Base-by-base conservation (phyloP, 768 basidiomycete genomes). In the Trametes cubensis region DNA sequence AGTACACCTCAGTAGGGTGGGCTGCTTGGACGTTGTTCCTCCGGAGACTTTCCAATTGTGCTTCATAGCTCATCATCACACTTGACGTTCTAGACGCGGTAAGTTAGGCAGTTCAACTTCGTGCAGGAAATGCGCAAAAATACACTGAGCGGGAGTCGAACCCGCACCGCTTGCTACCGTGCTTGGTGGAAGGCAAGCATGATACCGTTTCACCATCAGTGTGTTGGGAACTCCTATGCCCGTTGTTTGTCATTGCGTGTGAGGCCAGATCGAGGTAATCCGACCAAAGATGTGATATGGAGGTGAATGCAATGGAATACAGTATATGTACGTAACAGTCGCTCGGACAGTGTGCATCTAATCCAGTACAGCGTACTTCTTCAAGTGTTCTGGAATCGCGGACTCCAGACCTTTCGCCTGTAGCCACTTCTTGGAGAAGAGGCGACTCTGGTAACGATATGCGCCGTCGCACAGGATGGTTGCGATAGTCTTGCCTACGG, bases 391-490 rank as follows among this genome's bases (percentile, higher is more conserved):
- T 1, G 97, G 95, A 70, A 99, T 92, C 23, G 88, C 87, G 38
- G 82, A 78, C 44, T 83, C 81, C 52, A 99, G 78, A 0, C 82
- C 87, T 73, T 98, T 98, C 39, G 82, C 78, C 71, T 86, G 79
- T 49, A 99, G 77, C 97, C 97, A 99, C 67, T 85, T 84, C 73
- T 90, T 90, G 17, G 95, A 97, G 79, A 99, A 99, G 39, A 99
- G 78, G 13, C 97, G 84, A 63, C 92, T 95, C 77, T 98, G 97
- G 72, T 99, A 97, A 71, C 97, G 85, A 71, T 98, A 96, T 47
- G 97, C 97, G 7, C 96, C 97, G 71, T 99, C 97, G 73, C 90
- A 93, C 41, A 99, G 76, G 55, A 98, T 82, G 5, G 97, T 99
- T 1, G 87, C 94, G 28, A 98, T 80, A 17, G 82, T 92, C 21